Evolutionary conservation across 2,329 filamentous ascomycete species (phyloP), one percentile per base, ranked within the genome.

Genomic region (Trichoderma koningiopsis): DNA sequence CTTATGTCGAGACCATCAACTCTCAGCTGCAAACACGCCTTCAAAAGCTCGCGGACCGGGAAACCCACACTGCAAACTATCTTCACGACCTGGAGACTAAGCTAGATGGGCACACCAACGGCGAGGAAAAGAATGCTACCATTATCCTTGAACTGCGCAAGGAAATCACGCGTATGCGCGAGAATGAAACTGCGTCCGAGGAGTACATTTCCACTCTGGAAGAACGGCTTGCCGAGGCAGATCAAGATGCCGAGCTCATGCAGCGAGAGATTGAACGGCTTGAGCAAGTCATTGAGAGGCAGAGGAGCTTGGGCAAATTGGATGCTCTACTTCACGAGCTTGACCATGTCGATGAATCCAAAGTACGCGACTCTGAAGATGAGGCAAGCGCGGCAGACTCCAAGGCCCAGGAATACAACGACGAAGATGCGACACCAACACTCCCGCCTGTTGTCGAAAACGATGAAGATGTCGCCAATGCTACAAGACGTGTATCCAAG

Each of bases 171-270:
- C 91, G 95, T 53, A 88, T 94, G 19, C 89, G 94, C 60, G 96
- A 97, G 75, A 97, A 94, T 74, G 96, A 99, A 81, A 88, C 91
- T 4, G 91, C 91, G 49, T 94, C 91, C 73, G 96, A 99, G 79
- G 96, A 98, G 73, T 99, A 99, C 79, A 98, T 99, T 65, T 97
- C 95, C 0, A 98, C 94, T 0, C 84, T 99, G 13, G 96, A 99
- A 78, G 96, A 98, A 81, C 91, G 95, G 27, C 87, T 99, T 10
- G 96, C 96, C 0, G 96, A 99, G 80, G 91, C 95, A 2, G 96
- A 99, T 76, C 95, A 98, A 79, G 96, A 99, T 77, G 89, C 93
- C 72, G 96, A 98, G 78, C 83, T 97, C 71, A 97, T 99, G 95
- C 94, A 97, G 79, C 92, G 95, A 43, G 96, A 99, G 77, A 92